Conservation (phyloP, 768 basidiomycete genomes). For the Neoboletus subvelutipes region DNA sequence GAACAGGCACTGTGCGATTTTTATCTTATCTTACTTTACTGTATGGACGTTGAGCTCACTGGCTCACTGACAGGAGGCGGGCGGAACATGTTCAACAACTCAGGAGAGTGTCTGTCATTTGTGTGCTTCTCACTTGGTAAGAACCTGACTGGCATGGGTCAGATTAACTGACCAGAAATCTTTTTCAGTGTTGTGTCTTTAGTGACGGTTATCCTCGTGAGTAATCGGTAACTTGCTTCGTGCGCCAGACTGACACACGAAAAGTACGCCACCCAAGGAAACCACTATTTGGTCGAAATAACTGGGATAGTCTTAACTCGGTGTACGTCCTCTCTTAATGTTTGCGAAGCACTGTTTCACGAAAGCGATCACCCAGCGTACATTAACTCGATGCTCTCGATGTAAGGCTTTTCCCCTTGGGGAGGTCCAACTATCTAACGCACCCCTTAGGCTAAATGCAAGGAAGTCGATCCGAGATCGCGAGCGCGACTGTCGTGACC, state of each 20-base stretch:
- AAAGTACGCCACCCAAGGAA: background rate
- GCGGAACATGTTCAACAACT: conserved; percentile 1
- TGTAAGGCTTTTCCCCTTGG: background rate
- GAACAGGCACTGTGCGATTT: background rate
- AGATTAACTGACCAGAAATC: background rate
- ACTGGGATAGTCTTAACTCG: background rate
- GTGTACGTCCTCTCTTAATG: background rate
- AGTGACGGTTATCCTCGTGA: conserved; percentile 5
- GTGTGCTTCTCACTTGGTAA: conserved; percentile 8
- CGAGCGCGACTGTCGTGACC: conserved; percentile 2
- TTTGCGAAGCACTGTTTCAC: background rate
- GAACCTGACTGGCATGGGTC: background rate
- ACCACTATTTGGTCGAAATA: conserved; percentile 2
- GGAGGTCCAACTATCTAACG: background rate
- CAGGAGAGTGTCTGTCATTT: conserved; percentile 1
- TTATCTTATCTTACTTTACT: background rate
- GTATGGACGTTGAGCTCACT: background rate
- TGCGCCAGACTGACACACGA: background rate
- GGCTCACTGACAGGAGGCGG: background rate
- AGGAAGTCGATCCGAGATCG: conserved; percentile 14
- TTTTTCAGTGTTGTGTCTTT: conserved; percentile 1
- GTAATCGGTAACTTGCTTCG: background rate
- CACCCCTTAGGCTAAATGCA: conserved; percentile 11
- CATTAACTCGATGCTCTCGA: conserved; percentile 10
- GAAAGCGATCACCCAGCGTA: background rate